phyloP scores from a whole-genome alignment of 208 protist genomes.

The Strigomonas galati region DNA sequence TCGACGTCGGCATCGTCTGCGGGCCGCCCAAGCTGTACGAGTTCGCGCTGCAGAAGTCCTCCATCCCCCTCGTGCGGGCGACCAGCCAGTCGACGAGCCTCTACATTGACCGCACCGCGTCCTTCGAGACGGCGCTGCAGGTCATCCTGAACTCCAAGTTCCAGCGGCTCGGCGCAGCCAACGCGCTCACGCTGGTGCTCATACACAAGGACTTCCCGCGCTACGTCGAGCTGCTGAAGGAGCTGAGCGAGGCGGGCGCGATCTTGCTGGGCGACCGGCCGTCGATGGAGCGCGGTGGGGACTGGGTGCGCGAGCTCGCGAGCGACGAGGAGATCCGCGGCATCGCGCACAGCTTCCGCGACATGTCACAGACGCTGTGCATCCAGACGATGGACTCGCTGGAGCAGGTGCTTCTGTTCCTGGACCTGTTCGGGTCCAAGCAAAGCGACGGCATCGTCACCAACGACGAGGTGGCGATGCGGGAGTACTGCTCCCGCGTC shows the following conservation, averaged over 20 bases:
- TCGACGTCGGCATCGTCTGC: constrained; percentile 56
- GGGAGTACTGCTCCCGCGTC: constrained; percentile 32
- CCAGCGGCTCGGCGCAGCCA: constrained; percentile 39
- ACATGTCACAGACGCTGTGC: constrained; percentile 37
- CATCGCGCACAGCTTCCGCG: constrained; percentile 30
- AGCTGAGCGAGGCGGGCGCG: constrained; percentile 26
- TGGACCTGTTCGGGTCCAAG: constrained; percentile 54
- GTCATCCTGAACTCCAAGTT: constrained; percentile 55
- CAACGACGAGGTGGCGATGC: constrained; percentile 32
- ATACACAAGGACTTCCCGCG: constrained; percentile 42
- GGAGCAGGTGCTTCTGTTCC: constrained; percentile 44
- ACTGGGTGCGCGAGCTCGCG: constrained; percentile 33
- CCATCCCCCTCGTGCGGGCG: constrained; percentile 48
- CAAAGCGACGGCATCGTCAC: constrained; percentile 58
- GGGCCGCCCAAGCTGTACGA: constrained; percentile 47
- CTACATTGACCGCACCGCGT: constrained; percentile 54
- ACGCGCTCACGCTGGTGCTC: constrained; percentile 46
- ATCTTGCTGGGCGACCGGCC: constrained; percentile 36
- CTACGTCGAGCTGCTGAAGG: constrained; percentile 46
- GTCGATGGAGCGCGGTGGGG: constrained; percentile 30
- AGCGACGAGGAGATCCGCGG: constrained; percentile 52
- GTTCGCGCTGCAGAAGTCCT: constrained; percentile 31
- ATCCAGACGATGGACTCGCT: constrained; percentile 42
- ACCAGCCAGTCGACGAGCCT: constrained; percentile 44
- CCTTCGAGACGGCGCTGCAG: constrained; percentile 41